These are phyloP conservation scores for Chlorencoelia australis DNA, from an alignment of 2,329 filamentous ascomycete species.

Conservation along the genomic window DNA sequence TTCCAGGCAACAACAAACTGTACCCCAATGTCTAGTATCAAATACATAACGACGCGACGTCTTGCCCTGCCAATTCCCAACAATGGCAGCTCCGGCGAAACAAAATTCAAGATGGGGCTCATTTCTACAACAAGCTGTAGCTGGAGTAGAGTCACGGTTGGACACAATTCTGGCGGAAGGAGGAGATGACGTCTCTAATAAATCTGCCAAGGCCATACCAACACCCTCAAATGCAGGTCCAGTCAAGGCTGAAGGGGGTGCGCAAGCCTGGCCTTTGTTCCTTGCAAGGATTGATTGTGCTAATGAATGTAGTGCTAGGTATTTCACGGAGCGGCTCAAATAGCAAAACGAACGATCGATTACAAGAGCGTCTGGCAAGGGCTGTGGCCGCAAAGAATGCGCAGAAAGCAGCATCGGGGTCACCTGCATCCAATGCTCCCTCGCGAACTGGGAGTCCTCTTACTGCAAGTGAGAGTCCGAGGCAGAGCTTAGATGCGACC, in stretches of 20 bases:
- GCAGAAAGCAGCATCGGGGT: constrained; percentile 34
- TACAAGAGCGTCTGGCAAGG: constrained; percentile 83
- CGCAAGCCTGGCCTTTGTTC: constrained; percentile 15
- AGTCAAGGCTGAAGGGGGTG: constrained; percentile 29
- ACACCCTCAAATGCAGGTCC: constrained; percentile 29
- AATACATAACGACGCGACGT: constrained; percentile 13
- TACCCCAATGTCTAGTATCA: too few species aligned
- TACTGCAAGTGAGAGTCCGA: constrained; percentile 32
- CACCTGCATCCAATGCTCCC: constrained; percentile 37
- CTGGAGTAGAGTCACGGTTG: constrained; percentile 84
- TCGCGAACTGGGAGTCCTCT: constrained; percentile 45
- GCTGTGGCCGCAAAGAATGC: constrained; percentile 66
- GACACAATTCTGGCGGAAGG: constrained; percentile 86
- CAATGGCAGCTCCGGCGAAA: constrained; percentile 26
- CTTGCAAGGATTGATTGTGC: not conserved
- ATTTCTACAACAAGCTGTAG: constrained; percentile 81
- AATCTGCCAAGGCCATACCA: constrained; percentile 4
- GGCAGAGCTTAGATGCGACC: constrained; percentile 35
- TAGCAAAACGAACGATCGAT: constrained; percentile 61
- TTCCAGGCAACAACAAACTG: constrained; percentile 5
- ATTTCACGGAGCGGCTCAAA: constrained; percentile 56
- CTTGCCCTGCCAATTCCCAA: constrained; percentile 8
- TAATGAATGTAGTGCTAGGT: constrained; percentile 25
- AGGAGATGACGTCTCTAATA: constrained; percentile 34
- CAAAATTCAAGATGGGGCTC: constrained; percentile 62